These are phyloP conservation scores for Mangifera indica DNA, from an alignment of 345 rosid genomes.

Conservation along the genomic window DNA sequence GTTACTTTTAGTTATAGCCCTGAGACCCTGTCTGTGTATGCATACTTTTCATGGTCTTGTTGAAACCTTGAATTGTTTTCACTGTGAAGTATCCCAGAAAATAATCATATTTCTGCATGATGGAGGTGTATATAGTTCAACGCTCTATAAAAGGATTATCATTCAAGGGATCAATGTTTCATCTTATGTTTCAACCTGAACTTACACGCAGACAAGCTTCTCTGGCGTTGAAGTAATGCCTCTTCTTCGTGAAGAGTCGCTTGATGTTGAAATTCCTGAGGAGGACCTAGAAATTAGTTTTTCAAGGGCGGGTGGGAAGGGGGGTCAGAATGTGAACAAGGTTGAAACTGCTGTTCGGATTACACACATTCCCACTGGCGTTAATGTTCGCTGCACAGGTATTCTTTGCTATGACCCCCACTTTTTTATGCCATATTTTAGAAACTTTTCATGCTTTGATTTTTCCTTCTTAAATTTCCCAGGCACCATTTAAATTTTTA, in stretches of 20 bases:
- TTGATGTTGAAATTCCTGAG: constrained; percentile 72
- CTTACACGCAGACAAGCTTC: constrained; percentile 72
- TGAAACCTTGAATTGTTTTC: neutral
- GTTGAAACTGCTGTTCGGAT: constrained; percentile 93
- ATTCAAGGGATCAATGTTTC: neutral
- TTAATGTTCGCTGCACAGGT: constrained; percentile 90
- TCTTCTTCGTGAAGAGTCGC: constrained; percentile 80
- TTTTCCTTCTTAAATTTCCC: too few relatives aligned
- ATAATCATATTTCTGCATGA: neutral
- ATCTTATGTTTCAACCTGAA: constrained; percentile 17
- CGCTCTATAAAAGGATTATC: neutral
- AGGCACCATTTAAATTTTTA: too few relatives aligned
- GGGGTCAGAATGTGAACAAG: constrained; percentile 97
- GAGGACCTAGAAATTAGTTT: constrained; percentile 82
- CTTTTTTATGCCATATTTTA: neutral
- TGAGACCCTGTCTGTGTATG: neutral
- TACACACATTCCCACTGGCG: constrained; percentile 87
- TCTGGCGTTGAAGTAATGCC: constrained; percentile 94
- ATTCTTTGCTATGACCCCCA: neutral
- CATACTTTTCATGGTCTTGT: neutral
- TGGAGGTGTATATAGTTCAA: neutral
- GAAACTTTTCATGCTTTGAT: too few relatives aligned
- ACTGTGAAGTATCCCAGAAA: neutral
- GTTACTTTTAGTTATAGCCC: too few relatives aligned
- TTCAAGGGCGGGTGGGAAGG: constrained; percentile 95